Conservation (phyloP, 1,284 basidiomycete species). For the Irpex sp. region DNA sequence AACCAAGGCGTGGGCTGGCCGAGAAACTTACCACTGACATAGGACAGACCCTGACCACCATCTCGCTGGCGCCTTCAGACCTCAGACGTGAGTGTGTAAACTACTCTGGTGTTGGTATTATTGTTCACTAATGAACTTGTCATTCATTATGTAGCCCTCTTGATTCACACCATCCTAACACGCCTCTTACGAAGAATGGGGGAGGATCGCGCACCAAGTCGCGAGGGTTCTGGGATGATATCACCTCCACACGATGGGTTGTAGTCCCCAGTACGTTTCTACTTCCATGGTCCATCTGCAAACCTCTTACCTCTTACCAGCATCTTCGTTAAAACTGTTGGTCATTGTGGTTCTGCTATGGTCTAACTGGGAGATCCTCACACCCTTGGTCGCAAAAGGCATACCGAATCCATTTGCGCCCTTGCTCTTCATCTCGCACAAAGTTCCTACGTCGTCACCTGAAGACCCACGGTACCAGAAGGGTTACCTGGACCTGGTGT, state of each 20-base stretch:
- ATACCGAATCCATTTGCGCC: slow-evolving; percentile 73
- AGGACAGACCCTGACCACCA: slow-evolving; percentile 56
- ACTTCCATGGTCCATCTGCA: not conserved
- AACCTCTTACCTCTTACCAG: not conserved
- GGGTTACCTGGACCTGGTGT: slow-evolving; percentile 78
- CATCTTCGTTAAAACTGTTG: slow-evolving; percentile 69
- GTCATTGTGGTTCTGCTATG: slow-evolving; percentile 70
- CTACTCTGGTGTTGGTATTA: not conserved
- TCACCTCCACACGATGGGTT: slow-evolving; percentile 2
- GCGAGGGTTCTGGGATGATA: slow-evolving; percentile 26
- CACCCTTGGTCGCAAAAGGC: slow-evolving; percentile 45
- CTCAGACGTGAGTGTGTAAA: slow-evolving; percentile 49
- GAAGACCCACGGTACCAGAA: slow-evolving; percentile 72
- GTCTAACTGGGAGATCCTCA: slow-evolving; percentile 64
- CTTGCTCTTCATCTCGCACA: slow-evolving; percentile 78
- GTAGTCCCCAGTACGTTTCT: slow-evolving; percentile 1
- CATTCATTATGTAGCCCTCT: slow-evolving; percentile 33
- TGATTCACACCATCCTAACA: slow-evolving; percentile 21
- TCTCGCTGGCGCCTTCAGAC: slow-evolving; percentile 54
- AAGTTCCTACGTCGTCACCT: slow-evolving; percentile 47
- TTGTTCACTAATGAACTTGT: not conserved
- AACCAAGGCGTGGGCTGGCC: not conserved
- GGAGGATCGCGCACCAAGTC: slow-evolving; percentile 5
- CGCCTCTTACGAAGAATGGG: not conserved
- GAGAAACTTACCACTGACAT: slow-evolving; percentile 3